Percentiles rank a stretch among this genome's conserved stretches.
phyloP scores from a whole-genome alignment of 1,284 basidiomycete genomes.

The Leccinum glutinopallens region DNA sequence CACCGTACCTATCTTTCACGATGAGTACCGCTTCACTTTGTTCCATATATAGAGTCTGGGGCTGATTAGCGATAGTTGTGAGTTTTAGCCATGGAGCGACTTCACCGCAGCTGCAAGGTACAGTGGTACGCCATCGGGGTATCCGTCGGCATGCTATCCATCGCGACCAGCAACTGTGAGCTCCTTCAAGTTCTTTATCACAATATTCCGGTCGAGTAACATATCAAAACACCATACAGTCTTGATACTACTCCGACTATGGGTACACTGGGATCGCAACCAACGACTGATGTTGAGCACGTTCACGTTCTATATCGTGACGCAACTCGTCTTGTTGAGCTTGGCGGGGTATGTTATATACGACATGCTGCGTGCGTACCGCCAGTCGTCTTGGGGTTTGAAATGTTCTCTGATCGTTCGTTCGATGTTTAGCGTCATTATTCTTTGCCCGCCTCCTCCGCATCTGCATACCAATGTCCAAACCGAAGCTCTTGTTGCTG shows the following conservation, averaged over 20 bases:
- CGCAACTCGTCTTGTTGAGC: conserved; percentile 35
- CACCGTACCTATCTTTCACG: conserved; percentile 15
- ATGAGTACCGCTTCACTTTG: conserved; percentile 17
- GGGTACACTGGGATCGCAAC: conserved; percentile 44
- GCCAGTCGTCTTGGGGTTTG: not conserved
- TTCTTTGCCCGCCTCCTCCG: too few relatives aligned
- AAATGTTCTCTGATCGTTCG: not conserved
- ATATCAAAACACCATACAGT: conserved; percentile 13
- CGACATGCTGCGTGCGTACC: conserved; percentile 36
- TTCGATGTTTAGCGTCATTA: too few relatives aligned
- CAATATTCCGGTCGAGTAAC: not conserved
- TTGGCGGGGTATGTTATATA: conserved; percentile 34
- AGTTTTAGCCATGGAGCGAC: not conserved
- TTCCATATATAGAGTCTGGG: not conserved
- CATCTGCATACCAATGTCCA: too few relatives aligned
- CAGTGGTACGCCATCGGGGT: conserved; percentile 39
- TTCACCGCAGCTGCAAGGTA: conserved; percentile 35
- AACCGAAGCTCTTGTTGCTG: too few relatives aligned
- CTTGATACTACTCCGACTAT: conserved; percentile 45
- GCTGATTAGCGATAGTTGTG: conserved; percentile 19
- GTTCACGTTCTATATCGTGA: conserved; percentile 35
- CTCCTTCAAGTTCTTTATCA: too few relatives aligned
- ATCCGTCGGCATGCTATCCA: conserved; percentile 39
- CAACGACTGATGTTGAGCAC: conserved; percentile 39
- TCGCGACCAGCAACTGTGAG: conserved; percentile 44